Evolutionary conservation across 306 rosid genomes (phyloP), one percentile per base, ranked within the genome.

Genomic region (Bauhinia variegata): DNA sequence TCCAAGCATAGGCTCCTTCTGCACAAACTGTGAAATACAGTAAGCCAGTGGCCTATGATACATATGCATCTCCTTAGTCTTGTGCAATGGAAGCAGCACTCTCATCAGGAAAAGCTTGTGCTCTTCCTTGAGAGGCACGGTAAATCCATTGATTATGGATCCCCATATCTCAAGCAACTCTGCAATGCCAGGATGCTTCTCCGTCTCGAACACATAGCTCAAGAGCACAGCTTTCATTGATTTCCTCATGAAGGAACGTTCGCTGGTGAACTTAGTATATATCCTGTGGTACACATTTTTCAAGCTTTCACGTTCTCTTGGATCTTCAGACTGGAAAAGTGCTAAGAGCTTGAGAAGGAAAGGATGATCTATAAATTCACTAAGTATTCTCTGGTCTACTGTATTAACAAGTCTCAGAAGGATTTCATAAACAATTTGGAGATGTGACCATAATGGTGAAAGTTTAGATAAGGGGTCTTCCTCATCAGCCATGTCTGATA

Each of bases 101-200:
- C 95, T 86, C 92, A 87, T 84, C 23, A 89, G 74, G 59, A 89
- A 93, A 80, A 86, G 42, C 78, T 83, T 88, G 83, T 89, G 96
- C 57, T 93, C 96, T 83, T 93, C 96, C 73, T 93, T 93, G 5
- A 89, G 73, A 2, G 96, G 98, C 69, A 93, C 88, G 2, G 91
- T 73, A 60, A 93, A 89, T 0, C 98, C 98, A 57, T 88, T 86
- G 30, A 88, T 85, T 44, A 92, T 86, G 68, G 88, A 86, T 58
- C 96, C 98, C 93, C 93, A 86, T 81, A 92, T 83, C 93, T 92
- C 96, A 58, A 92, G 93, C 87, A 92, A 76, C 34, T 92, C 96
- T 1, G 76, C 90, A 23, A 92, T 75, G 7, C 96, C 98, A 37
- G 82, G 61, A 54, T 84, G 91, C 77, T 73, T 82, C 52, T 87